Conservation (phyloP, 1,139 yeast genomes). For the Geotrichum macrosporum region DNA sequence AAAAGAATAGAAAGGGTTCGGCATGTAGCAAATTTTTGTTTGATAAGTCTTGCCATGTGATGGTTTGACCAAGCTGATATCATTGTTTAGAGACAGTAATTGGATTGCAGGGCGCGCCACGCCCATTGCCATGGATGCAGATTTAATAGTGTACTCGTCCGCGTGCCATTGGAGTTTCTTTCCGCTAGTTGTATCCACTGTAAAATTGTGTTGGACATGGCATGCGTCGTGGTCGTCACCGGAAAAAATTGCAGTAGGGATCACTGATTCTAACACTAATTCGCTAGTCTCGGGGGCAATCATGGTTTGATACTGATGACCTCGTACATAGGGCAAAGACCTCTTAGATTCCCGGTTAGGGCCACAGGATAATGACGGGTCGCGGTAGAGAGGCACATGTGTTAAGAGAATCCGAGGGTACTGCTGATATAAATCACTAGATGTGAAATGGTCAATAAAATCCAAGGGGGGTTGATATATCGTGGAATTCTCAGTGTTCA, state of each 20-base stretch:
- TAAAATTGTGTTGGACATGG: slow-evolving; percentile 58
- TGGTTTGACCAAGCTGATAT: neutral
- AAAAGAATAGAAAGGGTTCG: slow-evolving; percentile 58
- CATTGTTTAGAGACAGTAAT: slow-evolving; percentile 53
- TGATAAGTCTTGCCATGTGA: slow-evolving; percentile 14
- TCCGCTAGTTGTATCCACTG: slow-evolving; percentile 21
- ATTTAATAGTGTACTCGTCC: slow-evolving; percentile 80
- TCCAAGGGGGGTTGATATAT: slow-evolving; percentile 44
- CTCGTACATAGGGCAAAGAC: slow-evolving; percentile 56
- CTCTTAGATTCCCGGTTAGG: slow-evolving; percentile 58
- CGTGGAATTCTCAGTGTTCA: slow-evolving; percentile 45
- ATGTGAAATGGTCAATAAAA: slow-evolving; percentile 39
- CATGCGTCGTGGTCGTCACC: slow-evolving; percentile 99
- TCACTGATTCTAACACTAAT: slow-evolving; percentile 50
- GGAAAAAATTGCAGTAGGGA: slow-evolving; percentile 69
- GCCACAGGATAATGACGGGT: slow-evolving; percentile 58
- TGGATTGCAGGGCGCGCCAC: slow-evolving; percentile 81
- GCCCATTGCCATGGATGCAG: slow-evolving; percentile 92
- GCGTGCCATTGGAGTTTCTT: slow-evolving; percentile 37
- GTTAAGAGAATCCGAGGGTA: slow-evolving; percentile 67
- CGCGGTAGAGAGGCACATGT: slow-evolving; percentile 75
- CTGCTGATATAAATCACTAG: slow-evolving; percentile 32
- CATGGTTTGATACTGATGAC: slow-evolving; percentile 76
- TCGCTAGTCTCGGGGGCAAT: slow-evolving; percentile 56
- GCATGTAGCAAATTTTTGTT: slow-evolving; percentile 61